Percentiles rank a stretch among this genome's conserved stretches.
These are phyloP conservation scores for Pilobolus umbonatus DNA, from an alignment of 192 early-diverging fungal species.

Conservation along the genomic window DNA sequence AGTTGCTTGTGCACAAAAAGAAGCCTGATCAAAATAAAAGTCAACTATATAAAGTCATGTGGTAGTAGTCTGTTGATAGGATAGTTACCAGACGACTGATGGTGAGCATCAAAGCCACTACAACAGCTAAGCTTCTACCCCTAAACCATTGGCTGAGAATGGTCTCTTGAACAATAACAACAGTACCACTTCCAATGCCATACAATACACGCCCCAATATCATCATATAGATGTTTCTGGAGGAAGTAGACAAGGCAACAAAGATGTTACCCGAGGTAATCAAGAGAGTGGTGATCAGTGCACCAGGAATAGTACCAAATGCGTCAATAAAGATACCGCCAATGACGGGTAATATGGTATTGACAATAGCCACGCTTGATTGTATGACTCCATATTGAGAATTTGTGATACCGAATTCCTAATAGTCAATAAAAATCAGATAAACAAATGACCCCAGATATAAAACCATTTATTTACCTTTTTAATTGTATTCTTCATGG, in stretches of 20 bases:
- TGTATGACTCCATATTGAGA: slow-evolving; percentile 63
- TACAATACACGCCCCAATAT: slow-evolving; percentile 49
- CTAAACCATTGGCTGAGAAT: slow-evolving; percentile 74
- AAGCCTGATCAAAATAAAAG: slow-evolving; percentile 36
- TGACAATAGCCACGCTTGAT: slow-evolving; percentile 57
- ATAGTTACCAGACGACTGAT: slow-evolving; percentile 57
- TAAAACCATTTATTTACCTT: slow-evolving; percentile 47
- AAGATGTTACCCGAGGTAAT: slow-evolving; percentile 53
- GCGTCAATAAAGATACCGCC: slow-evolving; percentile 51
- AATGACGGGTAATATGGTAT: slow-evolving; percentile 51
- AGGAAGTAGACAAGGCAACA: slow-evolving; percentile 45
- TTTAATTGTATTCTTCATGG: slow-evolving; percentile 71
- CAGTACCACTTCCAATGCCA: slow-evolving; percentile 69
- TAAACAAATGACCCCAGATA: neutral
- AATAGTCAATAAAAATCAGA: neutral
- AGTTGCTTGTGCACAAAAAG: slow-evolving; percentile 63
- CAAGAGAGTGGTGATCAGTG: slow-evolving; percentile 46
- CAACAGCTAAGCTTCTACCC: slow-evolving; percentile 60
- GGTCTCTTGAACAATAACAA: slow-evolving; percentile 76
- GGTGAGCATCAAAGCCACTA: slow-evolving; percentile 65
- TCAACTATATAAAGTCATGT: neutral
- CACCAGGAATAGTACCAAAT: slow-evolving; percentile 56
- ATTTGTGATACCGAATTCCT: slow-evolving; percentile 59
- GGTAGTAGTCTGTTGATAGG: neutral
- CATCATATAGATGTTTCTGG: slow-evolving; percentile 44